phyloP scores from a whole-genome alignment of 306 rosid species.

The Ceratonia siliqua region DNA sequence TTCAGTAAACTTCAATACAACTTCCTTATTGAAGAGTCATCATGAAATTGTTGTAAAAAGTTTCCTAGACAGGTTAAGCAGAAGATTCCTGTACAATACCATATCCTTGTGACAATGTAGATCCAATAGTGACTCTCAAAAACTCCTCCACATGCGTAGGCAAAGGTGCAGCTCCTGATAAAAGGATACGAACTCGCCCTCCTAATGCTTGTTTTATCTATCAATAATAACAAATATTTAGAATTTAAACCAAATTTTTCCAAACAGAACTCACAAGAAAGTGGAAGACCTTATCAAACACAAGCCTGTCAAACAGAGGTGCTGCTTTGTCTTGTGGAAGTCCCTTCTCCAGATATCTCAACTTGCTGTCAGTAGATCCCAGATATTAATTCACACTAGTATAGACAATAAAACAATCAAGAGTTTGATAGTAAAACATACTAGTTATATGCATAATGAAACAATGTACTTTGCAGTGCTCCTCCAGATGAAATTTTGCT shows the following conservation, averaged over 20 bases:
- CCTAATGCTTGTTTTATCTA: conserved; percentile 85
- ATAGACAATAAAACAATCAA: conserved; percentile 4
- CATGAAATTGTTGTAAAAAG: background rate
- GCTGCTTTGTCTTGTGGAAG: conserved; percentile 80
- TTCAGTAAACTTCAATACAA: background rate
- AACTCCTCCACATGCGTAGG: conserved; percentile 88
- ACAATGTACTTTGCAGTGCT: conserved; percentile 56
- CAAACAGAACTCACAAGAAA: conserved; percentile 12
- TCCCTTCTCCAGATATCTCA: conserved; percentile 81
- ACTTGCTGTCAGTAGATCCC: conserved; percentile 59
- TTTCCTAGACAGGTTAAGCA: conserved; percentile 1
- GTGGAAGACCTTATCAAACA: conserved; percentile 74
- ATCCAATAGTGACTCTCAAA: conserved; percentile 78
- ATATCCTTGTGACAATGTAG: conserved; percentile 87
- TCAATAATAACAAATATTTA: conserved; percentile 22
- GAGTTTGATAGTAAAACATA: conserved; percentile 35
- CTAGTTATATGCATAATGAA: conserved; percentile 86
- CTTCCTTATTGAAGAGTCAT: background rate
- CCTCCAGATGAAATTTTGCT: conserved; percentile 82
- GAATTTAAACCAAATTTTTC: conserved; percentile 4
- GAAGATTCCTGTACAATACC: conserved; percentile 53
- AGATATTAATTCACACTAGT: conserved; percentile 40
- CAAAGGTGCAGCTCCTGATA: conserved; percentile 97
- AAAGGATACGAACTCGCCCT: conserved; percentile 72
- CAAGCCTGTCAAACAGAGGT: conserved; percentile 78